Percentiles rank a stretch among this genome's conserved stretches.
phyloP scores from a whole-genome alignment of 2,329 filamentous ascomycete species.

The Xylariaceae sp. region DNA sequence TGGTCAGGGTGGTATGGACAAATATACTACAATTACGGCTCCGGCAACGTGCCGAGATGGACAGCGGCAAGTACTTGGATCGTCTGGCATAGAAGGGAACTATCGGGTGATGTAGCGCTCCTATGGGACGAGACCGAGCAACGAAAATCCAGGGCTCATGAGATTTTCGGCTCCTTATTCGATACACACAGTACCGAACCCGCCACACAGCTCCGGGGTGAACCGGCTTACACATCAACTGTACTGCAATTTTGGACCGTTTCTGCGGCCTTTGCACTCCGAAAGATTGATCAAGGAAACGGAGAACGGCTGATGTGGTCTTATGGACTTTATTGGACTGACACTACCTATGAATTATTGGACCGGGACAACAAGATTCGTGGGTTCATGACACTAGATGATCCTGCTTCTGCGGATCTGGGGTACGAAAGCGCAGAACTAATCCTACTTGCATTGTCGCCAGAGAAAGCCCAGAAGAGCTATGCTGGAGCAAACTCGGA shows the following conservation, averaged over 20 bases:
- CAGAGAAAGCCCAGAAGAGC: slow-evolving; percentile 8
- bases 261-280: slow-evolving; percentile 9
- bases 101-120: slow-evolving; percentile 5
- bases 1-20: slow-evolving; percentile 20
- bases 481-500: background rate
- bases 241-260: slow-evolving; percentile 18
- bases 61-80: slow-evolving; percentile 16
- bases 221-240: slow-evolving; percentile 2
- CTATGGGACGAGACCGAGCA: slow-evolving; percentile 6
- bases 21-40: slow-evolving; percentile 15
- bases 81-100: slow-evolving; percentile 15
- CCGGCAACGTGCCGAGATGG: slow-evolving; percentile 18
- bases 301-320: slow-evolving; percentile 17
- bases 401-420: background rate
- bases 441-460: slow-evolving; percentile 15
- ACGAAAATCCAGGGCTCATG: slow-evolving; percentile 5
- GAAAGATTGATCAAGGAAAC: slow-evolving; percentile 12
- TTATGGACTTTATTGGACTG: slow-evolving; percentile 17
- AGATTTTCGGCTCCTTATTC: slow-evolving; percentile 13
- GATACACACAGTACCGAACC: slow-evolving; percentile 11
- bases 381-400: slow-evolving; percentile 18
- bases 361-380: slow-evolving; percentile 6
- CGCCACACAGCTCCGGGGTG: background rate
- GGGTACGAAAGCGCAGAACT: slow-evolving; percentile 8
- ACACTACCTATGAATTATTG: slow-evolving; percentile 12